phyloP scores from a whole-genome alignment of 2,329 filamentous ascomycete species.

The Diaporthe destruens region DNA sequence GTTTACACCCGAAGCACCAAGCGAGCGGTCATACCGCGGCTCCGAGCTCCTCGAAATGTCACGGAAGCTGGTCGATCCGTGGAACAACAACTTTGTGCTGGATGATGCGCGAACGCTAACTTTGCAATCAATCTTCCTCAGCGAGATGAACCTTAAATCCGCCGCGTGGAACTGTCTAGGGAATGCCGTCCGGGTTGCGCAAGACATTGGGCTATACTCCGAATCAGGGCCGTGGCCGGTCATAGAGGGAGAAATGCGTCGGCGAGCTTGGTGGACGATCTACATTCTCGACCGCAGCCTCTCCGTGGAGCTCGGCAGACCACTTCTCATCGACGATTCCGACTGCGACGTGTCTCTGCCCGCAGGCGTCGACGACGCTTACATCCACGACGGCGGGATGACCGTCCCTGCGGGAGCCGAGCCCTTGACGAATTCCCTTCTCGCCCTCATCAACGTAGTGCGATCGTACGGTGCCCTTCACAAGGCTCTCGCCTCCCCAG shows the following conservation, averaged over 20 bases:
- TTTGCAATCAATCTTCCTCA: constrained; percentile 82
- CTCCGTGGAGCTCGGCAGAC: constrained; percentile 83
- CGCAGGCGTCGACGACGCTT: constrained; percentile 83
- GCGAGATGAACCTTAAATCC: constrained; percentile 88
- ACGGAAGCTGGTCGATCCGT: constrained; percentile 79
- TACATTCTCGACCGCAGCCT: constrained; percentile 89
- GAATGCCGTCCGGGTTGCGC: constrained; percentile 81
- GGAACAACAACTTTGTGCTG: constrained; percentile 81
- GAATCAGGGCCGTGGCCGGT: constrained; percentile 80
- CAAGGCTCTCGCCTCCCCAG: constrained; percentile 75
- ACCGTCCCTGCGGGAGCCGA: constrained; percentile 63
- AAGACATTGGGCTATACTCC: constrained; percentile 84
- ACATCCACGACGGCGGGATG: constrained; percentile 71
- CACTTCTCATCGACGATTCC: constrained; percentile 84
- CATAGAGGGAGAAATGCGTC: constrained; percentile 86
- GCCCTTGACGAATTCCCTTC: constrained; percentile 76
- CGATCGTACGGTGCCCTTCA: constrained; percentile 81
- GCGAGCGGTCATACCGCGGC: constrained; percentile 65
- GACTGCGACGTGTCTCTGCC: constrained; percentile 90
- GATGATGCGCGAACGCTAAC: constrained; percentile 81
- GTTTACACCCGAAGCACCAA: constrained; percentile 71
- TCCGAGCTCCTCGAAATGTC: constrained; percentile 79
- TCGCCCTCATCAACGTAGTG: constrained; percentile 85
- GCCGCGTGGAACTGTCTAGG: constrained; percentile 90
- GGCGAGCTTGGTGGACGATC: constrained; percentile 92